Conservation (phyloP, 257 asterid species). For the Solanum pennellii region DNA sequence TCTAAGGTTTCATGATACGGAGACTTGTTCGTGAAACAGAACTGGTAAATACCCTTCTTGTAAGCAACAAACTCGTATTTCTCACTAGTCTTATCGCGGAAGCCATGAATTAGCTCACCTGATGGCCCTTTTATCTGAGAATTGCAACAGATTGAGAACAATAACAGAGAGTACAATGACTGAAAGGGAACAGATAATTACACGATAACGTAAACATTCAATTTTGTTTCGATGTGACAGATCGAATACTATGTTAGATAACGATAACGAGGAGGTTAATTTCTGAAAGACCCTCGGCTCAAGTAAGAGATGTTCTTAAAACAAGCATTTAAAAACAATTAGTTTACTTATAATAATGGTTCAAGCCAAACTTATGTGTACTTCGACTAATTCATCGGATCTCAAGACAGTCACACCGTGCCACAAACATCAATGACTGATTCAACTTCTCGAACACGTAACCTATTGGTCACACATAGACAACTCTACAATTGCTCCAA, state of each 20-base stretch:
- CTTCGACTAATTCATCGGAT: not conserved
- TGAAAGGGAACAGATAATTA: not conserved
- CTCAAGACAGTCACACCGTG: not conserved
- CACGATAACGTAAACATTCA: not conserved
- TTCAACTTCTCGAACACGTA: not conserved
- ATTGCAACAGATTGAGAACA: not conserved
- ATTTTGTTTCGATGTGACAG: not conserved
- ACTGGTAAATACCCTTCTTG: slow-evolving; percentile 58
- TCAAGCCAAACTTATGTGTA: not conserved
- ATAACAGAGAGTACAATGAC: not conserved
- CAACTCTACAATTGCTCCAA: not conserved
- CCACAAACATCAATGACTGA: not conserved
- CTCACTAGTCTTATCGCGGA: slow-evolving; percentile 66
- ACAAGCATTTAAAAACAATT: not conserved
- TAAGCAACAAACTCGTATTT: slow-evolving; percentile 72
- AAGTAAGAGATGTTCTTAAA: not conserved
- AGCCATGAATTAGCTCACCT: slow-evolving; percentile 68
- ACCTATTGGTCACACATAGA: not conserved
- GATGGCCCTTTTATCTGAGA: slow-evolving; percentile 79
- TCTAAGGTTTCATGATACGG: slow-evolving; percentile 85
- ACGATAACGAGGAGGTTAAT: not conserved
- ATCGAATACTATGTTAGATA: not conserved
- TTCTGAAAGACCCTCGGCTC: not conserved
- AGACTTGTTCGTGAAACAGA: slow-evolving; percentile 85
- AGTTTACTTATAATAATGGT: not conserved